Evolutionary conservation across 108 stramenopile genomes (phyloP).

Genomic region (Pseudonitzschia pungens): DNA sequence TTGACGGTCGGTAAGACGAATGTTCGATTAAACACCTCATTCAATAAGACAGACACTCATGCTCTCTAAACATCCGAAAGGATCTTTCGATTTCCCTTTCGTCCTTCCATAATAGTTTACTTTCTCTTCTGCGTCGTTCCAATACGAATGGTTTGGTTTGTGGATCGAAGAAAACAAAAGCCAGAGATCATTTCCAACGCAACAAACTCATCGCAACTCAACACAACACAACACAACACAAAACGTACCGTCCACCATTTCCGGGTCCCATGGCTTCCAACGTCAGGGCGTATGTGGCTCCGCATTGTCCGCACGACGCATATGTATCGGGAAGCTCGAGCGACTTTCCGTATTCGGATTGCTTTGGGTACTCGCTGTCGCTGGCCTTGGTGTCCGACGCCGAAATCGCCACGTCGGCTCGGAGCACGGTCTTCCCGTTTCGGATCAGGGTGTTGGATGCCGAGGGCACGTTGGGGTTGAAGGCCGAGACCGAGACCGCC

Average conservation of each 20-base stretch:
- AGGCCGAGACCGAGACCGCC: background rate
- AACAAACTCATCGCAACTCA: background rate
- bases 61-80: no score
- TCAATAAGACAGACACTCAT: no score
- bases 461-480: background rate
- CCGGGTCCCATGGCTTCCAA: slow-evolving; percentile 64
- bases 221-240: background rate
- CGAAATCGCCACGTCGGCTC: background rate
- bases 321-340: slow-evolving; percentile 40
- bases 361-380: background rate
- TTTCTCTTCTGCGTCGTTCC: no score
- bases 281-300: slow-evolving; percentile 56
- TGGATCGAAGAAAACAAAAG: no score
- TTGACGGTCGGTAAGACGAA: no score
- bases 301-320: slow-evolving; percentile 68
- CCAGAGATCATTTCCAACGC: no score
- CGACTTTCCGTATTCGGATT: slow-evolving; percentile 30
- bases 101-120: no score
- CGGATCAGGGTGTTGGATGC: no score
- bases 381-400: background rate
- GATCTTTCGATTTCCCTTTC: no score
- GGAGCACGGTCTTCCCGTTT: background rate
- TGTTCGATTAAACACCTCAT: no score
- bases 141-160: no score
- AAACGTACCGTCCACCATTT: slow-evolving; percentile 37